Evolutionary conservation across 164 flowering plant genomes (phyloP).

Genomic region (Umbellularia californica): DNA sequence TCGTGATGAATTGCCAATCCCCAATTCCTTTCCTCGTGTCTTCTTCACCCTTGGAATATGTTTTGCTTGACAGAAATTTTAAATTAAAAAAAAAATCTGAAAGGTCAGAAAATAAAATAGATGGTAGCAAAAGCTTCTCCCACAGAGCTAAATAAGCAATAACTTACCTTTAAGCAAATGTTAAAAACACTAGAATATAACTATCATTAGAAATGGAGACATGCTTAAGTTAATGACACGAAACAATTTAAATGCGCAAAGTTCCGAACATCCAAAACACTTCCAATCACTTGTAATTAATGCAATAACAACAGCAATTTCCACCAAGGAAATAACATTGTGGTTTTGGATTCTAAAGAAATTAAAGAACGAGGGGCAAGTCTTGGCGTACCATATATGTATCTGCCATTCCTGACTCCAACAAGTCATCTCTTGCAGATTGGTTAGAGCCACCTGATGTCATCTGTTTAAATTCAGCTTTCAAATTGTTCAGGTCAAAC

Average conservation of each 20-base stretch:
- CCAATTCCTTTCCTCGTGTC: too few relatives aligned
- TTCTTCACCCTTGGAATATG: too few relatives aligned
- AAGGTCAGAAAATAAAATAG: too few relatives aligned
- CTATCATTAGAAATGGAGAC: background rate
- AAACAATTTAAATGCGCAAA: background rate
- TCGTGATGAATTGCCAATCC: too few relatives aligned
- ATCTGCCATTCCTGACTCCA: slow-evolving; percentile 22
- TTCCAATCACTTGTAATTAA: background rate
- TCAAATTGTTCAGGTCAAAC: slow-evolving; percentile 79
- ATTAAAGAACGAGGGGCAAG: background rate
- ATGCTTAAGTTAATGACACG: too few relatives aligned
- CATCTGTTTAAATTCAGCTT: slow-evolving; percentile 65
- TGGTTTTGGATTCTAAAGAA: too few relatives aligned
- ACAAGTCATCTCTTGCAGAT: slow-evolving; percentile 15
- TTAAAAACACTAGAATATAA: background rate
- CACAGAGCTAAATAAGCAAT: background rate
- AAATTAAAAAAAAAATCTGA: too few relatives aligned
- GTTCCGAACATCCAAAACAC: background rate
- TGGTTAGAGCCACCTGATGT: slow-evolving; percentile 43
- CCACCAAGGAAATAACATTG: background rate
- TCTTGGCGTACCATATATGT: slow-evolving; percentile 7
- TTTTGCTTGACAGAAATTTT: too few relatives aligned
- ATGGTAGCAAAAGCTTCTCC: background rate
- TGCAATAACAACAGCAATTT: background rate
- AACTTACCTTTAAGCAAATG: background rate